These are phyloP conservation scores for Sphagnurus paluster DNA, from an alignment of 1,284 basidiomycete genomes.

Conservation along the genomic window DNA sequence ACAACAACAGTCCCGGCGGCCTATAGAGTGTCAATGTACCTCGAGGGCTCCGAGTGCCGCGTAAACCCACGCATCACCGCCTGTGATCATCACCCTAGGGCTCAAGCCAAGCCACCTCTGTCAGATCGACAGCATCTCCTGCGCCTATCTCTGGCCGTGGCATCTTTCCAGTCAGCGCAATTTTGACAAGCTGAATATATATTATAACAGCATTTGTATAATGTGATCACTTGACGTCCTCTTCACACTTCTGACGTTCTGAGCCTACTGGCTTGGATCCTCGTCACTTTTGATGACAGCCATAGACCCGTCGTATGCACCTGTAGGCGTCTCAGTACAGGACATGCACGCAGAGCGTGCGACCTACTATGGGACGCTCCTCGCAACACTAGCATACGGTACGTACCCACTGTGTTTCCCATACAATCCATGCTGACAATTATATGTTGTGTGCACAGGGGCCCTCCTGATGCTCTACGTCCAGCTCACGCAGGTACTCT, in stretches of 20 bases:
- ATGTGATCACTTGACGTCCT: background rate
- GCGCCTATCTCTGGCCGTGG: background rate
- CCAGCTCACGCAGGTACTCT: constrained; percentile 18
- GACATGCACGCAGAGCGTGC: constrained; percentile 14
- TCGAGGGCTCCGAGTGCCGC: too few species aligned
- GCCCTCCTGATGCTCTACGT: constrained; percentile 22
- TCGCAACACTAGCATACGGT: constrained; percentile 22
- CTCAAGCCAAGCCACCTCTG: too few species aligned
- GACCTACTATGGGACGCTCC: constrained; percentile 15
- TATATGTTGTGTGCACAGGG: constrained; percentile 7
- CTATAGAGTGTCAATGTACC: too few species aligned
- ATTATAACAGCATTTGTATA: too few species aligned
- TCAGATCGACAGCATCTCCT: background rate
- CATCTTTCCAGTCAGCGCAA: too few species aligned
- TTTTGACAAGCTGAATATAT: too few species aligned
- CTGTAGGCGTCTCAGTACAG: background rate
- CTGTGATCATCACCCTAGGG: too few species aligned
- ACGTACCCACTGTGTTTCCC: background rate
- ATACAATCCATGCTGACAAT: too few species aligned
- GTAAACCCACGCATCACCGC: too few species aligned
- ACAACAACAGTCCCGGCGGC: too few species aligned
- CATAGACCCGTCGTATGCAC: constrained; percentile 5
- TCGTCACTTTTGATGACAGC: constrained; percentile 7
- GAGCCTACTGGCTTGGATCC: too few species aligned
- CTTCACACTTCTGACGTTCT: background rate